Conservation (phyloP, 768 basidiomycete species). For the Pleurotus pulmonarius region DNA sequence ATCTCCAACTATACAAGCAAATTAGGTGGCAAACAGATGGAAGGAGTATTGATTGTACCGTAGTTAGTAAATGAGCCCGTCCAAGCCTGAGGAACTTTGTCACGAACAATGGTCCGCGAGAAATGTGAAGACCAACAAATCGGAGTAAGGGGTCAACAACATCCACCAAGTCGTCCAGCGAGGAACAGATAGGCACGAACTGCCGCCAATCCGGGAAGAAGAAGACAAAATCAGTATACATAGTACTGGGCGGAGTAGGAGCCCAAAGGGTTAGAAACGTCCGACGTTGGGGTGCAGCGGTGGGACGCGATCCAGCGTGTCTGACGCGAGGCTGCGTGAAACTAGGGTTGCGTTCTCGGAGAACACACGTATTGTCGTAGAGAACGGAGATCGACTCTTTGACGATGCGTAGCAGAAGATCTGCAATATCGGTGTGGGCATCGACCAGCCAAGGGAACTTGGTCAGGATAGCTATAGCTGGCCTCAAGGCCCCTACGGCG, state of each 20-base stretch:
- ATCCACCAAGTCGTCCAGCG: conserved; percentile 65
- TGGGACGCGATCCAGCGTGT: conserved; percentile 55
- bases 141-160: conserved; percentile 78
- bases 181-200: conserved; percentile 60
- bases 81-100: conserved; percentile 81
- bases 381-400: conserved; percentile 65
- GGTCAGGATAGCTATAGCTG: conserved; percentile 74
- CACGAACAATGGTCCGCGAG: conserved; percentile 72
- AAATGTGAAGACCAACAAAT: conserved; percentile 78
- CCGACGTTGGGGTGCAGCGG: conserved; percentile 53
- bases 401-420: conserved; percentile 77
- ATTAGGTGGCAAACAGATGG: not conserved
- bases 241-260: conserved; percentile 79
- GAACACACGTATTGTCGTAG: conserved; percentile 50
- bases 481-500: conserved; percentile 77
- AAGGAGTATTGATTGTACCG: conserved; percentile 29
- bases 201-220: conserved; percentile 87
- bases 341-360: conserved; percentile 58
- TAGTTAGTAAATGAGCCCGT: conserved; percentile 54
- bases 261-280: conserved; percentile 69
- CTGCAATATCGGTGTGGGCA: conserved; percentile 78
- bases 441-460: conserved; percentile 85
- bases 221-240: conserved; percentile 75
- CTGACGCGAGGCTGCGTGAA: conserved; percentile 63
- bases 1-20: conserved; percentile 32